Base-by-base conservation (phyloP, 1,284 basidiomycete genomes). In the Trametes hirsuta region DNA sequence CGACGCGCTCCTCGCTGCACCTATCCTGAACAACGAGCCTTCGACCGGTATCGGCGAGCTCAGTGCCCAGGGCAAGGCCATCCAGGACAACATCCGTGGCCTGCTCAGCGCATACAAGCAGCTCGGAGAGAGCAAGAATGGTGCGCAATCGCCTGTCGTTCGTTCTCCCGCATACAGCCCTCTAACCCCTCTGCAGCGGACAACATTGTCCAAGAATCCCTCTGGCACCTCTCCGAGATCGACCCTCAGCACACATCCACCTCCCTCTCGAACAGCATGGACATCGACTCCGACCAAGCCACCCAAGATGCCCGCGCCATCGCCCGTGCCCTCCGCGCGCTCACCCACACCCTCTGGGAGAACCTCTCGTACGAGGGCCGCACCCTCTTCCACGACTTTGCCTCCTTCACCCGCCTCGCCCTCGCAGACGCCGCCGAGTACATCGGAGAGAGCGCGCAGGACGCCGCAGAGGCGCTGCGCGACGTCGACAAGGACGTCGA, bases 361-460 rank as follows among this genome's bases (percentile, higher is more conserved):
- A 84, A 81, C 35, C 55, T 85, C 30, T 74, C 81, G 0, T 77
- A 80, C 2, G 86, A 88, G 67, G 81, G 82, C 25, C 74, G 74
- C 48, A 78, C 79, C 35, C 74, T 88, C 30, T 76, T 86, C 65
- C 73, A 78, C 52, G 87, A 90, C 70, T 81, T 89, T 63, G 76
- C 84, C 3, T 88, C 86, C 18, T 84, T 89, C 66, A 65, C 79
- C 1, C 83, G 88, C 1, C 78, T 88, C 35, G 79, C 84, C 2
- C 73, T 89, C 41, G 86, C 87, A 0, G 86, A 90, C 58, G 79
- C 82, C 0, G 86, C 86, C 0, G 85, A 87, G 52, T 69, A 79
- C 14, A 61, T 89, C 22, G 81, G 87, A 63, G 64, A 69, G 0
- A 76, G 77, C 55, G 88, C 86, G 0, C 74, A 76, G 2, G 63